These are phyloP conservation scores for Boeremia lycopersici DNA, from an alignment of 2,329 filamentous ascomycete species.

Conservation along the genomic window DNA sequence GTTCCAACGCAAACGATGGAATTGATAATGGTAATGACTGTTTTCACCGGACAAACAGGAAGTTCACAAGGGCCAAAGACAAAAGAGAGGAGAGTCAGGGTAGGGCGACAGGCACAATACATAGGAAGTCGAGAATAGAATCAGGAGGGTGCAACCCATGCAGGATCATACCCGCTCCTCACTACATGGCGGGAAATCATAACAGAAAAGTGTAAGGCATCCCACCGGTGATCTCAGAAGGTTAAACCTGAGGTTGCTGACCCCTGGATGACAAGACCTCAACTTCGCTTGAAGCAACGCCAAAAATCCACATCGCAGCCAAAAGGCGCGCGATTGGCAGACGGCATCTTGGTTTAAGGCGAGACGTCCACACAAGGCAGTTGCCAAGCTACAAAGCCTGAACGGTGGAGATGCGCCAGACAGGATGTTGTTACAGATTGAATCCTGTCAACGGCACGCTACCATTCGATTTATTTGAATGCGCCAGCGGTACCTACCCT, in stretches of 20 bases:
- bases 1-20: background rate
- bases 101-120: background rate
- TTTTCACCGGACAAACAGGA: background rate
- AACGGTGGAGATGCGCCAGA: background rate
- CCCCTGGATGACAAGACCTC: conserved; percentile 3
- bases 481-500: too few species aligned
- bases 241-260: conserved; percentile 2
- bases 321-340: conserved; percentile 1
- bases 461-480: background rate
- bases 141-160: conserved; percentile 8
- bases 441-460: background rate
- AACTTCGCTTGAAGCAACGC: conserved; percentile 4
- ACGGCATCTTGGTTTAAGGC: background rate
- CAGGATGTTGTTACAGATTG: background rate
- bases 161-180: background rate
- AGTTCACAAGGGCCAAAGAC: background rate
- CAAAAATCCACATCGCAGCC: conserved; percentile 2
- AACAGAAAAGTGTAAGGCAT: conserved; percentile 9
- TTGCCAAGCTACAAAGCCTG: conserved; percentile 2
- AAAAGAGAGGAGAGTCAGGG: background rate
- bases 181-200: background rate
- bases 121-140: background rate
- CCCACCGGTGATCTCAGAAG: conserved; percentile 4
- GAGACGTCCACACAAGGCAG: background rate
- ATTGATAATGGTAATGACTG: background rate